Evolutionary conservation across 306 rosid genomes (phyloP).

Genomic region (Cucumis melo): DNA sequence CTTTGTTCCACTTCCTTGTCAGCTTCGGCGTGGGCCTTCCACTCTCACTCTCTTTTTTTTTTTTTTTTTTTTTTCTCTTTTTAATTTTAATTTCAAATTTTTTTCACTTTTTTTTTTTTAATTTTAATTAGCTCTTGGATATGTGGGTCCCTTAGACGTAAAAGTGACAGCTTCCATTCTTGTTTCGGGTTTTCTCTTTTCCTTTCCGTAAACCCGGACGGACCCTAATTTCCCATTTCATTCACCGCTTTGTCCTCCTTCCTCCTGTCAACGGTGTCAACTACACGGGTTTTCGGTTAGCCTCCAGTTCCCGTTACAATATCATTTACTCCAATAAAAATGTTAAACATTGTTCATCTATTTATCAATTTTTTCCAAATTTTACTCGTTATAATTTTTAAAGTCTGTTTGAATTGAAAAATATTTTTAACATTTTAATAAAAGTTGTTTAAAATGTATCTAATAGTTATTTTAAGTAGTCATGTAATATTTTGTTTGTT

Average conservation of each 20-base stretch:
- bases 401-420: too few species aligned
- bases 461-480: too few species aligned
- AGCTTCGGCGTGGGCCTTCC: background rate
- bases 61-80: background rate
- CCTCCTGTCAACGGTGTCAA: background rate
- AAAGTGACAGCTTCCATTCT: background rate
- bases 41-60: background rate
- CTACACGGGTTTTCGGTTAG: background rate
- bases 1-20: conserved; percentile 10
- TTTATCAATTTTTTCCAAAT: too few species aligned
- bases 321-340: too few species aligned
- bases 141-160: background rate
- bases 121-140: background rate
- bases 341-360: too few species aligned
- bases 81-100: too few species aligned
- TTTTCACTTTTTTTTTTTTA: background rate
- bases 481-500: too few species aligned
- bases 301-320: too few species aligned
- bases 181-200: background rate
- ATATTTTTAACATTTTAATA: too few species aligned
- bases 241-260: background rate
- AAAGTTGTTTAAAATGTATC: too few species aligned
- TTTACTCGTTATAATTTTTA: too few species aligned
- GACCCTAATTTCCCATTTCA: background rate
- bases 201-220: background rate